A percentile compares a stretch with the other conserved stretches of the same genome.
Conservation (phyloP, 2,329 filamentous ascomycete genomes). For the Ustulina deusta region DNA sequence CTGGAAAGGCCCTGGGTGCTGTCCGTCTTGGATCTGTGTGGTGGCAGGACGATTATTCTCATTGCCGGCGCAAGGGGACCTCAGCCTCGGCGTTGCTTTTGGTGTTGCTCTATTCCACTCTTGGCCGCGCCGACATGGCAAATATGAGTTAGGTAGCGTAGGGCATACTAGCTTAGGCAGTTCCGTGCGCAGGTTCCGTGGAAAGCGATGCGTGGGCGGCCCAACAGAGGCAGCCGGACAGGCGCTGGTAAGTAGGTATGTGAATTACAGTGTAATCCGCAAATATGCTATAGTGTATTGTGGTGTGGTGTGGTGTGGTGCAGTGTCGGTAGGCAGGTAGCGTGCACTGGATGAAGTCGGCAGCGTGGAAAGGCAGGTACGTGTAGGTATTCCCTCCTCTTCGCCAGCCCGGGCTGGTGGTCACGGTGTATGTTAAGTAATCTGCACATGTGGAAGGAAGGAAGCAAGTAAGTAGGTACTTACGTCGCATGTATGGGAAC, state of each 20-base stretch:
- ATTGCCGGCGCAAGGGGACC: slow-evolving; percentile 22
- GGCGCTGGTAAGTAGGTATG: slow-evolving; percentile 5
- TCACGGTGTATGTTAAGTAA: slow-evolving; percentile 14
- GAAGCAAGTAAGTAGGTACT: background rate
- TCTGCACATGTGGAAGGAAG: slow-evolving; percentile 13
- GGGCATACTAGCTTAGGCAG: background rate
- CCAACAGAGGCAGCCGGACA: slow-evolving; percentile 29
- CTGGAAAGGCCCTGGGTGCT: slow-evolving; percentile 3
- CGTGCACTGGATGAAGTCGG: no score
- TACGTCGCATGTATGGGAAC: no score
- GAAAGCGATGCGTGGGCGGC: slow-evolving; percentile 26
- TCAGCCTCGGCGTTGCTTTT: slow-evolving; percentile 41
- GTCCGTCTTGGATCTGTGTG: background rate
- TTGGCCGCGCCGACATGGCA: slow-evolving; percentile 31
- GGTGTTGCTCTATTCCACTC: slow-evolving; percentile 34
- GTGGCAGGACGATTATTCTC: slow-evolving; percentile 24
- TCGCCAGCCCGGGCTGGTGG: slow-evolving; percentile 6
- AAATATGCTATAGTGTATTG: slow-evolving; percentile 3
- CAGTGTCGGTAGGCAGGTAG: no score
- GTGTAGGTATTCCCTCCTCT: slow-evolving; percentile 18
- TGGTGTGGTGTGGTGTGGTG: slow-evolving; percentile 16
- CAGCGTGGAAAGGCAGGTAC: no score
- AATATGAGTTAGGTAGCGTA: slow-evolving; percentile 1
- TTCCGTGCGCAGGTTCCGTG: slow-evolving; percentile 23
- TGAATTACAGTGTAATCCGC: slow-evolving; percentile 24